Percentiles rank a stretch among this genome's conserved stretches.
phyloP scores from a whole-genome alignment of 371 early-diverging fungal species.

The Umbelopsis sp. region DNA sequence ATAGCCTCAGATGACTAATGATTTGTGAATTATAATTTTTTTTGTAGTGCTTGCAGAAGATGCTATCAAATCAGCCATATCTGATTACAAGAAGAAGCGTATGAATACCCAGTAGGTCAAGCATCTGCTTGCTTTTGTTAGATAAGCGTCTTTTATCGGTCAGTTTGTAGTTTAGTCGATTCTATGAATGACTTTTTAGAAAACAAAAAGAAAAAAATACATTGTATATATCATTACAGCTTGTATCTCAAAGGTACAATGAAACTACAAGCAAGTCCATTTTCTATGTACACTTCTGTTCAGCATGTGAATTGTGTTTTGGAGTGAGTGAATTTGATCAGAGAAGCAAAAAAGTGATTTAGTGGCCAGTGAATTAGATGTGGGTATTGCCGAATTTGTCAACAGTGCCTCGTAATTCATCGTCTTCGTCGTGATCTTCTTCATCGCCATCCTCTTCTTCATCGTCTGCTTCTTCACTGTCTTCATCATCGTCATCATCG shows the following conservation, averaged over 20 bases:
- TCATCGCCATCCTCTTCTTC: slow-evolving; percentile 28
- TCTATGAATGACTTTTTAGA: not conserved
- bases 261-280: not conserved
- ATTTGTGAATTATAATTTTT: not conserved
- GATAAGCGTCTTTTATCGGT: too few relatives aligned
- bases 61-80: slow-evolving; percentile 97
- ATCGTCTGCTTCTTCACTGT: slow-evolving; percentile 30
- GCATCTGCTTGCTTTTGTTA: too few relatives aligned
- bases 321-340: not conserved
- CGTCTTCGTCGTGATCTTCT: slow-evolving; percentile 20
- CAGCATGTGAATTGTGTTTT: not conserved
- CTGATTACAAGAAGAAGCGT: slow-evolving; percentile 83
- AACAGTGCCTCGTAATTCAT: slow-evolving; percentile 26
- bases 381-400: slow-evolving; percentile 26
- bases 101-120: slow-evolving; percentile 9
- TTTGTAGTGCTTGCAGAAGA: slow-evolving; percentile 96
- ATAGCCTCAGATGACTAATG: slow-evolving; percentile 3
- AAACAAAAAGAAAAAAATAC: not conserved
- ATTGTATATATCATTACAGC: not conserved
- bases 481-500: slow-evolving; percentile 33
- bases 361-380: slow-evolving; percentile 8
- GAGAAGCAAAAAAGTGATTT: not conserved
- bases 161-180: not conserved
- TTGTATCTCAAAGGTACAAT: not conserved
- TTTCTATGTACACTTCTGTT: too few relatives aligned